These are phyloP conservation scores for Glonium stellatum DNA, from an alignment of 495 filamentous ascomycete genomes.

Conservation along the genomic window DNA sequence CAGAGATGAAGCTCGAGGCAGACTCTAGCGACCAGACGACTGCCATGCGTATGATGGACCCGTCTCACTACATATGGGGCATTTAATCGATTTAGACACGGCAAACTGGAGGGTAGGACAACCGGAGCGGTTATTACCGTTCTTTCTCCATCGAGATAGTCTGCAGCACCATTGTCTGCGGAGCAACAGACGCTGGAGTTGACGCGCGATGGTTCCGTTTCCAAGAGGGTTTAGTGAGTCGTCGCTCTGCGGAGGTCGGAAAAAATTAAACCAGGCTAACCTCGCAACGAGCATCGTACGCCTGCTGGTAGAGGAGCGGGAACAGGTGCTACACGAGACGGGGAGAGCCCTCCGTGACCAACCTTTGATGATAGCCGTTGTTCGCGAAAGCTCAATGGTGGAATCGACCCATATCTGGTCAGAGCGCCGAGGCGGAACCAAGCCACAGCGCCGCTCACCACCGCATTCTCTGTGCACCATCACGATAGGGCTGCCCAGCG, in stretches of 20 bases:
- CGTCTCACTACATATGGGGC: conserved; percentile 22
- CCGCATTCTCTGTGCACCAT: background rate
- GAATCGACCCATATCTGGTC: background rate
- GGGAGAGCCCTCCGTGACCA: conserved; percentile 10
- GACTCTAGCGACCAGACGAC: background rate
- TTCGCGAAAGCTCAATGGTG: background rate
- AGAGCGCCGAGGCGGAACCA: background rate
- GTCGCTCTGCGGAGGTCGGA: conserved; percentile 15
- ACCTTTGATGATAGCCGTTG: background rate
- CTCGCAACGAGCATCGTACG: conserved; percentile 4
- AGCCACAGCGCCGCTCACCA: background rate
- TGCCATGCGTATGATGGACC: background rate
- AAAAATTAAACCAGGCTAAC: conserved; percentile 16
- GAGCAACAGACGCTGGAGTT: conserved; percentile 7
- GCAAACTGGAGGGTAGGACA: conserved; percentile 12
- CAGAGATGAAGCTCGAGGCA: background rate
- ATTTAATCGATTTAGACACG: conserved; percentile 11
- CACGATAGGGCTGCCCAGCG: background rate
- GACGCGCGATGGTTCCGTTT: conserved; percentile 17
- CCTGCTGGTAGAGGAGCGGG: conserved; percentile 6
- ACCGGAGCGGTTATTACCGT: conserved; percentile 24
- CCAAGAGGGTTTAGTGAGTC: conserved; percentile 20
- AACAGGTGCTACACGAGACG: conserved; percentile 6
- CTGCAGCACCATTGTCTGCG: conserved; percentile 20
- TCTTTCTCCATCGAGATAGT: conserved; percentile 22